Conservation (phyloP, 306 rosid genomes). For the Vicia faba region DNA sequence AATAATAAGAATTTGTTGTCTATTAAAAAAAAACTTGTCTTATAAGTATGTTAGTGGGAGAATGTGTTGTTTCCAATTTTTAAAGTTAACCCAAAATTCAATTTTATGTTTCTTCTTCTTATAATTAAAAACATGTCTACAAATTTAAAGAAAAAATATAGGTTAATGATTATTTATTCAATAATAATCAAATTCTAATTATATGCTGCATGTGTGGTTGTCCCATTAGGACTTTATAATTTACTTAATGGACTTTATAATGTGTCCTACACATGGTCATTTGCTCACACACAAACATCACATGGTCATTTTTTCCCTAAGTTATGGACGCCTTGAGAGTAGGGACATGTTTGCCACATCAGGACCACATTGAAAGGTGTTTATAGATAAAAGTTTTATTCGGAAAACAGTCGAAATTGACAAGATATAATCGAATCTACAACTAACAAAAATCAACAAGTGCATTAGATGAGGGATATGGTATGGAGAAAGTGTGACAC, state of each 20-base stretch:
- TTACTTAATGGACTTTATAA: slow-evolving; percentile 35
- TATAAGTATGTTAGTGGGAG: no score
- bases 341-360: slow-evolving; percentile 36
- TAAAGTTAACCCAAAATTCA: slow-evolving; percentile 21
- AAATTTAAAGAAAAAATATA: background rate
- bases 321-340: slow-evolving; percentile 22
- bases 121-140: background rate
- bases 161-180: slow-evolving; percentile 24
- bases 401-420: slow-evolving; percentile 42
- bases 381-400: slow-evolving; percentile 38
- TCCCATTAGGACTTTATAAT: slow-evolving; percentile 45
- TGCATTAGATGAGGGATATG: slow-evolving; percentile 19
- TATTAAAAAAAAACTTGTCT: no score
- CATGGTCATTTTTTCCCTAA: slow-evolving; percentile 33
- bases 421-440: slow-evolving; percentile 46
- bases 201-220: slow-evolving; percentile 48
- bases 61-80: slow-evolving; percentile 44
- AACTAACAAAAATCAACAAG: slow-evolving; percentile 43
- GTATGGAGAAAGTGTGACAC: slow-evolving; percentile 40
- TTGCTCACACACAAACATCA: background rate
- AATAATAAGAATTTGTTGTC: no score
- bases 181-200: slow-evolving; percentile 17
- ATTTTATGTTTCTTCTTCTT: background rate
- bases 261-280: slow-evolving; percentile 29
- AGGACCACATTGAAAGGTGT: slow-evolving; percentile 47